A percentile compares a stretch with the other conserved stretches of the same genome.
Evolutionary conservation across 331 rosid species (phyloP).

Genomic region (Rhamnella rubrinervis): DNA sequence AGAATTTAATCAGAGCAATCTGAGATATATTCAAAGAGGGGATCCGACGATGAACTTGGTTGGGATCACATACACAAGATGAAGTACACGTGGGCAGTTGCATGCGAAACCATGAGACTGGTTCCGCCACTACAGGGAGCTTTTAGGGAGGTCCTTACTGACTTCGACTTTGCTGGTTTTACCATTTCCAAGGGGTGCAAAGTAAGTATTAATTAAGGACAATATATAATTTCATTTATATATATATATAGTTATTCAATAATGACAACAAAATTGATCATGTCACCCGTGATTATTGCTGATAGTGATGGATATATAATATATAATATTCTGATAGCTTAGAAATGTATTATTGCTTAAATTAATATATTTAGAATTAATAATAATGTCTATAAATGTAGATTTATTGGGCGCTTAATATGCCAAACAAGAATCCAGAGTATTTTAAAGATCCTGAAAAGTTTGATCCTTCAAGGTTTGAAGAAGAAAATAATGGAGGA

Average conservation of each 20-base stretch:
- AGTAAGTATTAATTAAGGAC: slow-evolving; percentile 21
- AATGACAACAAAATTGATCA: no score
- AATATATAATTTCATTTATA: neutral
- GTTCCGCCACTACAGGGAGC: slow-evolving; percentile 41
- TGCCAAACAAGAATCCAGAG: slow-evolving; percentile 42
- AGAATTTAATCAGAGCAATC: slow-evolving; percentile 26
- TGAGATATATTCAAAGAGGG: slow-evolving; percentile 31
- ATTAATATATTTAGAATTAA: neutral
- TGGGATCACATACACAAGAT: slow-evolving; percentile 49
- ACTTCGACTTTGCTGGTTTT: slow-evolving; percentile 39
- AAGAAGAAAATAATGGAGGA: slow-evolving; percentile 24
- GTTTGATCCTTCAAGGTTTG: slow-evolving; percentile 56
- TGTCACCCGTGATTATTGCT: no score
- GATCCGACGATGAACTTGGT: slow-evolving; percentile 20
- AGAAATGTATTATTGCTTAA: no score
- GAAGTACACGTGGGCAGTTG: slow-evolving; percentile 62
- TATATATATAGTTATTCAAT: neutral
- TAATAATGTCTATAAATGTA: neutral
- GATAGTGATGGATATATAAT: no score
- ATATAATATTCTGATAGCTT: no score
- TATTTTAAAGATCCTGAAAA: slow-evolving; percentile 42
- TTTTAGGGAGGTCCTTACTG: slow-evolving; percentile 42
- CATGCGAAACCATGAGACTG: slow-evolving; percentile 52
- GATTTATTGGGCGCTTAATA: slow-evolving; percentile 52
- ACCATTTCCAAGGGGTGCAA: slow-evolving; percentile 59